These are phyloP conservation scores for Sarocladium brachiariae DNA, from an alignment of 2,329 filamentous ascomycete genomes.

Conservation along the genomic window DNA sequence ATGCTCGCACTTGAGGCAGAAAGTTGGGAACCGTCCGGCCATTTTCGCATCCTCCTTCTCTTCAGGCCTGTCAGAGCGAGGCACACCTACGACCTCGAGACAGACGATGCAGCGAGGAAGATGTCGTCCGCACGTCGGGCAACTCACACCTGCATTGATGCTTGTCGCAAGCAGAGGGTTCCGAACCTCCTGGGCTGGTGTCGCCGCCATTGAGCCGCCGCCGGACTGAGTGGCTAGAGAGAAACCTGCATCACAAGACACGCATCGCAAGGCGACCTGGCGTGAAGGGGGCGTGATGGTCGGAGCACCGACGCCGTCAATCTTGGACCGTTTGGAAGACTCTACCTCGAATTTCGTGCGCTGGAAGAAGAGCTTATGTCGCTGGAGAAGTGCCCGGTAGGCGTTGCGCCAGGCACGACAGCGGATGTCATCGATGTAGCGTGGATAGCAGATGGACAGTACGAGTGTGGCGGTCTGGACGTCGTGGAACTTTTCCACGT, in stretches of 20 bases:
- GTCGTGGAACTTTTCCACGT: constrained; percentile 69
- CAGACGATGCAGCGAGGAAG: constrained; percentile 63
- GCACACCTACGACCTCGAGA: constrained; percentile 58
- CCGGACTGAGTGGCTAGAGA: constrained; percentile 35
- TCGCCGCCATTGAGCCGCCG: constrained; percentile 10
- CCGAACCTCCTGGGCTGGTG: constrained; percentile 28
- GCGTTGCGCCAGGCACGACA: constrained; percentile 66
- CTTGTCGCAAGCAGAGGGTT: constrained; percentile 53
- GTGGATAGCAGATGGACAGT: constrained; percentile 65
- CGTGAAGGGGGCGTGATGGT: constrained; percentile 57
- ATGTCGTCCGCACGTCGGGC: constrained; percentile 59
- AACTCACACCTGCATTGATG: constrained; percentile 55
- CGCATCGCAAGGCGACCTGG: constrained; percentile 69
- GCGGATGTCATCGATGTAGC: constrained; percentile 70
- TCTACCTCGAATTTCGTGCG: constrained; percentile 73
- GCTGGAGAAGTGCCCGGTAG: constrained; percentile 66
- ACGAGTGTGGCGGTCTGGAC: constrained; percentile 73
- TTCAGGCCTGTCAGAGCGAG: constrained; percentile 52
- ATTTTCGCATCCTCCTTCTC: constrained; percentile 40
- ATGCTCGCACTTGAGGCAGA: constrained; percentile 62
- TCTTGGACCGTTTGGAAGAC: constrained; percentile 62
- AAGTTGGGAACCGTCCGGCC: constrained; percentile 58
- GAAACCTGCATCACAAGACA: constrained; percentile 63
- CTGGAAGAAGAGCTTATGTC: constrained; percentile 66
- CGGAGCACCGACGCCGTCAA: constrained; percentile 45